Conservation (phyloP, 2,329 filamentous ascomycete species). For the Aspergillus amoenus region DNA sequence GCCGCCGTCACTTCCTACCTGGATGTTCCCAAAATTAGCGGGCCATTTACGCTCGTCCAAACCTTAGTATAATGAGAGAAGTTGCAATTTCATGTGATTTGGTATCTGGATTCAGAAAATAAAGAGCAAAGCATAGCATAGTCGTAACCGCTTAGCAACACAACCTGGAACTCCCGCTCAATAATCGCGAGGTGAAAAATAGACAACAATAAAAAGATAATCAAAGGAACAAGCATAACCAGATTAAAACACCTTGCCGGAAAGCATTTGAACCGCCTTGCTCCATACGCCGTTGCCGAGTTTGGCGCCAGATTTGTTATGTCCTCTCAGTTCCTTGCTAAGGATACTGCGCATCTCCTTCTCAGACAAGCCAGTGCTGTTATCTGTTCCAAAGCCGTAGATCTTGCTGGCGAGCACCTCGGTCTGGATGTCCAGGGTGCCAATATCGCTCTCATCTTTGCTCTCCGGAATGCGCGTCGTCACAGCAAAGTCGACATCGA, state of each 20-base stretch:
- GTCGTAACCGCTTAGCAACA: background rate
- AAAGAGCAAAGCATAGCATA: background rate
- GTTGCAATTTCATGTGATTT: background rate
- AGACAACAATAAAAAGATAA: background rate
- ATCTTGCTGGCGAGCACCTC: slow-evolving; percentile 41
- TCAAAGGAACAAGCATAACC: background rate
- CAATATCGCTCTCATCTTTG: slow-evolving; percentile 20
- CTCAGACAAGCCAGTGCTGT: slow-evolving; percentile 31
- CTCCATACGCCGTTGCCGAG: slow-evolving; percentile 43
- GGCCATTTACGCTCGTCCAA: too few relatives aligned
- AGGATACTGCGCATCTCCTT: slow-evolving; percentile 38
- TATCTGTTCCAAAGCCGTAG: slow-evolving; percentile 38
- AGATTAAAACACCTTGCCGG: slow-evolving; percentile 33
- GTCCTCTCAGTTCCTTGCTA: slow-evolving; percentile 23
- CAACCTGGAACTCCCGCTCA: slow-evolving; percentile 4
- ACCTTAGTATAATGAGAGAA: too few relatives aligned
- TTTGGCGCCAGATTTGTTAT: slow-evolving; percentile 17
- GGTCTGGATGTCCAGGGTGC: slow-evolving; percentile 36
- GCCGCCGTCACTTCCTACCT: background rate
- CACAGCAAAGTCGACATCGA: slow-evolving; percentile 44
- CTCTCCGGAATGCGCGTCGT: slow-evolving; percentile 26
- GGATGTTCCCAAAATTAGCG: too few relatives aligned
- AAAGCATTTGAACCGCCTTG: slow-evolving; percentile 37
- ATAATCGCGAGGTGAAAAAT: background rate
- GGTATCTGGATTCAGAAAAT: slow-evolving; percentile 1